A percentile compares a stretch with the other conserved stretches of the same genome.
These are phyloP conservation scores for Udeniomyces megalosporus DNA, from an alignment of 768 basidiomycete genomes.

Conservation along the genomic window DNA sequence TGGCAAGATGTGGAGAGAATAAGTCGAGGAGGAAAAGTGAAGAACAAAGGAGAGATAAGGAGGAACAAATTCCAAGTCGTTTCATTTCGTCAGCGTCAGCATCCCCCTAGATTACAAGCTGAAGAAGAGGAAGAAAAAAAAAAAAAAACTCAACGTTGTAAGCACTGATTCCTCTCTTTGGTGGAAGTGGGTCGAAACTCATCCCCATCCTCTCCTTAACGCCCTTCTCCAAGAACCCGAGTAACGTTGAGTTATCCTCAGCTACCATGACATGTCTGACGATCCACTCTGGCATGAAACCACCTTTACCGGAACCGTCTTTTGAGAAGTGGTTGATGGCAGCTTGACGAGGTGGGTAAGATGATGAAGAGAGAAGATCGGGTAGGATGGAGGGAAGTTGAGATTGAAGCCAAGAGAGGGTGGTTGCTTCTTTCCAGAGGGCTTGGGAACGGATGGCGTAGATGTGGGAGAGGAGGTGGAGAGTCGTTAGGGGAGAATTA, in stretches of 20 bases:
- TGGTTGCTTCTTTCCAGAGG: conserved; percentile 62
- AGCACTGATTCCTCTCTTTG: conserved; percentile 38
- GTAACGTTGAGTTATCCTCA: conserved; percentile 27
- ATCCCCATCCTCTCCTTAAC: conserved; percentile 42
- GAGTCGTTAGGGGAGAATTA: conserved; percentile 18
- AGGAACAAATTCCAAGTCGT: not conserved
- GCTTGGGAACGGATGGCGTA: conserved; percentile 62
- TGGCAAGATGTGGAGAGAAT: not conserved
- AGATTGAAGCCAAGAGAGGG: conserved; percentile 51
- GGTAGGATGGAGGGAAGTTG: conserved; percentile 38
- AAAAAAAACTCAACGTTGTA: conserved; percentile 38
- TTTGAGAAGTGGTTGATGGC: conserved; percentile 21
- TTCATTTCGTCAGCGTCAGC: not conserved
- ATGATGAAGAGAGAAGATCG: conserved; percentile 18
- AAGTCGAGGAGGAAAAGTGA: not conserved
- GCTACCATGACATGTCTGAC: conserved; percentile 56
- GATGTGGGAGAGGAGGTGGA: conserved; percentile 73
- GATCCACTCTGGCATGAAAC: conserved; percentile 18
- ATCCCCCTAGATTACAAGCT: too few relatives aligned
- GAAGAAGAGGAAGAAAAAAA: not conserved
- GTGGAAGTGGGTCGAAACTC: conserved; percentile 78
- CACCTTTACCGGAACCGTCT: conserved; percentile 8
- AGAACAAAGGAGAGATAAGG: not conserved
- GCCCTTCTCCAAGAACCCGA: conserved; percentile 52
- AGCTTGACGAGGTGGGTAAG: conserved; percentile 30